These are phyloP conservation scores for Plectosphaerella sp. DNA, from an alignment of 2,329 filamentous ascomycete species.

Conservation along the genomic window DNA sequence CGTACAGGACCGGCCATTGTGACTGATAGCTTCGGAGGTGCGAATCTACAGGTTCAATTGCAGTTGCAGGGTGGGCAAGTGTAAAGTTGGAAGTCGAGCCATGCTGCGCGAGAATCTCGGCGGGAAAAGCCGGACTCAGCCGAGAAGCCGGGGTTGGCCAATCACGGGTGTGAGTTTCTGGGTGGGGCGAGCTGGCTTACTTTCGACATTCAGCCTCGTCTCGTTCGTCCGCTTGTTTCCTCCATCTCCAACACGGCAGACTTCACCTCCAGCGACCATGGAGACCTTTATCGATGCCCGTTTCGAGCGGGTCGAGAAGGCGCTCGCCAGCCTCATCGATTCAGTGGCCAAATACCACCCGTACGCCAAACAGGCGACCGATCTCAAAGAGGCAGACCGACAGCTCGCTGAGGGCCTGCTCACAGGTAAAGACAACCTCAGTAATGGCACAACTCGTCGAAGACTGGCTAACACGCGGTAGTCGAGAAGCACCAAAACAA, in stretches of 20 bases:
- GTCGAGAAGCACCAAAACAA: slow-evolving; percentile 75
- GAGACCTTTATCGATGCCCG: slow-evolving; percentile 56
- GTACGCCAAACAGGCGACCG: slow-evolving; percentile 59
- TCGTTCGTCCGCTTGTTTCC: background rate
- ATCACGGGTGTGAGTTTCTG: background rate
- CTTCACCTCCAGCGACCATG: slow-evolving; percentile 35
- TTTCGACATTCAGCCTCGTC: background rate
- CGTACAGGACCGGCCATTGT: slow-evolving; percentile 38
- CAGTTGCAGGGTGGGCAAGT: slow-evolving; percentile 15
- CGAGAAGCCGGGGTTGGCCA: slow-evolving; percentile 7
- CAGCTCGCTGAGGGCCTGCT: slow-evolving; percentile 63
- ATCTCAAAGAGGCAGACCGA: slow-evolving; percentile 66
- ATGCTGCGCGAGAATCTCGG: slow-evolving; percentile 12
- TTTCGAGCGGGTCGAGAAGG: slow-evolving; percentile 63
- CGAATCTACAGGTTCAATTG: slow-evolving; percentile 29
- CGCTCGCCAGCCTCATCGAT: slow-evolving; percentile 66
- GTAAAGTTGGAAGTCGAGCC: slow-evolving; percentile 8
- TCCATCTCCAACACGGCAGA: background rate
- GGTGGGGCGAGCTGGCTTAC: background rate
- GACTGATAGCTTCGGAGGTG: slow-evolving; percentile 23
- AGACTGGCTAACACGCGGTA: slow-evolving; percentile 22
- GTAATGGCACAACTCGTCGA: background rate
- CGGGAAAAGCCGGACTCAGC: slow-evolving; percentile 14
- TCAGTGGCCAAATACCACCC: slow-evolving; percentile 82
- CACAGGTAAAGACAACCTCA: slow-evolving; percentile 42